Evolutionary conservation across 352 stramenopile genomes (phyloP), one percentile per base, ranked within the genome.

Genomic region (Globisporangium ultimum): DNA sequence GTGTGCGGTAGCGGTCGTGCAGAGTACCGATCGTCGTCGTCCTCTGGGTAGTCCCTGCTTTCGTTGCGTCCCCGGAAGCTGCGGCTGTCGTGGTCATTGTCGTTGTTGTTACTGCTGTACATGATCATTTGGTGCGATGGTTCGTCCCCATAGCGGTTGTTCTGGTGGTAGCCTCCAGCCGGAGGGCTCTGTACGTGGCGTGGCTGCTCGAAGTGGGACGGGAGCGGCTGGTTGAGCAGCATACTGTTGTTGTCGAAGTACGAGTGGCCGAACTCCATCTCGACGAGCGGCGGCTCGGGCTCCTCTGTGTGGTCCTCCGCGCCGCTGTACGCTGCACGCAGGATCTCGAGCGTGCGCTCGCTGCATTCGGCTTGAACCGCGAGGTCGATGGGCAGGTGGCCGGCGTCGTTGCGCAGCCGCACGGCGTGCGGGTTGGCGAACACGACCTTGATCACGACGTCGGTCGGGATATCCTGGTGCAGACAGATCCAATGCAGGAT

Each of bases 401-500:
- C 80, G n/a, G 83, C 83, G 43, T 89, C 77, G 51, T 90, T 92
- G 57, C 76, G 76, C 57, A 87, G 61, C 52, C 84, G 76, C 32
- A 89, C 80, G 9, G 78, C 80, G 60, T 86, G 78, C 42, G 80
- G 83, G 67, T 92, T 90, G 21, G 78, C 83, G 48, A 89, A 88
- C 18, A 92, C 71, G 60, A 92, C 82, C 60, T 90, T 90, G 61
- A 92, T 72, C 28, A 92, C 72, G 55, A 90, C 76, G 49, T 92
- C 80, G 1, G 77, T 88, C 14, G 80, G 75, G 52, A 83, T 71
- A 57, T 85, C 68, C 58, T 92, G 83, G 65, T 92, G 83, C 58
- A 92, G 64, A 66, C 83, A 92, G 46, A 88, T 71, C 83, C 83
- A 92, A 67, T 92, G 83, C 43, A 92, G 63, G 36, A 92, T 65